phyloP scores from a whole-genome alignment of 1,284 basidiomycete species.

The Hemileia vastatrix region DNA sequence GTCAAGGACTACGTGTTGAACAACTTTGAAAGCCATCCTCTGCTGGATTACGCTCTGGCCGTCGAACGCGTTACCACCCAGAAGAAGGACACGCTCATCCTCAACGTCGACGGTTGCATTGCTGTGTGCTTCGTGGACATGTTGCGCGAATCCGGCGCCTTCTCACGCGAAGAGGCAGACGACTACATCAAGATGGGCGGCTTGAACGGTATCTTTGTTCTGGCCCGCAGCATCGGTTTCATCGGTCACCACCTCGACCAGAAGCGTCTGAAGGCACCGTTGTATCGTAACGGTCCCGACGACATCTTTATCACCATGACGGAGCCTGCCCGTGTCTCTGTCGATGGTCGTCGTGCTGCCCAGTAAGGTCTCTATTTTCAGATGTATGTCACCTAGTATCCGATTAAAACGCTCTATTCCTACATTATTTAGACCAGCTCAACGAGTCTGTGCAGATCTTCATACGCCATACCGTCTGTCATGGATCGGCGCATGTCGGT shows the following conservation, averaged over 20 bases:
- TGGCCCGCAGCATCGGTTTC: slow-evolving; percentile 95
- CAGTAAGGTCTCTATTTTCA: too few relatives aligned
- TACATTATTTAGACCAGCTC: too few relatives aligned
- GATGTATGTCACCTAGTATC: too few relatives aligned
- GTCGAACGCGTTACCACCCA: slow-evolving; percentile 95
- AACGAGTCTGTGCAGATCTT: too few relatives aligned
- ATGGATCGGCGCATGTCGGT: too few relatives aligned
- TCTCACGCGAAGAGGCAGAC: slow-evolving; percentile 88
- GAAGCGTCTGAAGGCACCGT: slow-evolving; percentile 82
- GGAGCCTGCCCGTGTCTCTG: too few relatives aligned
- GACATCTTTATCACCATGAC: slow-evolving; percentile 78
- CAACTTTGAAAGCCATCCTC: slow-evolving; percentile 80
- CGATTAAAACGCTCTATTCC: too few relatives aligned
- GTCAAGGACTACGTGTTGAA: slow-evolving; percentile 94
- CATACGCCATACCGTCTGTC: too few relatives aligned
- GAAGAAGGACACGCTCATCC: slow-evolving; percentile 85
- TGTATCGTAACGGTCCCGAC: slow-evolving; percentile 83
- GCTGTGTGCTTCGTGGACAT: slow-evolving; percentile 97
- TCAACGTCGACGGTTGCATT: slow-evolving; percentile 95
- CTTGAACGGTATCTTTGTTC: slow-evolving; percentile 91
- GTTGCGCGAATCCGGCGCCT: slow-evolving; percentile 81
- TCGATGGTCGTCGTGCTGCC: too few relatives aligned
- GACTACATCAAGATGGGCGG: slow-evolving; percentile 93
- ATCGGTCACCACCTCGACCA: slow-evolving; percentile 90
- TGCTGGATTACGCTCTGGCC: slow-evolving; percentile 96